These are phyloP conservation scores for Boletus patriciae DNA, from an alignment of 768 basidiomycete species.

Conservation along the genomic window DNA sequence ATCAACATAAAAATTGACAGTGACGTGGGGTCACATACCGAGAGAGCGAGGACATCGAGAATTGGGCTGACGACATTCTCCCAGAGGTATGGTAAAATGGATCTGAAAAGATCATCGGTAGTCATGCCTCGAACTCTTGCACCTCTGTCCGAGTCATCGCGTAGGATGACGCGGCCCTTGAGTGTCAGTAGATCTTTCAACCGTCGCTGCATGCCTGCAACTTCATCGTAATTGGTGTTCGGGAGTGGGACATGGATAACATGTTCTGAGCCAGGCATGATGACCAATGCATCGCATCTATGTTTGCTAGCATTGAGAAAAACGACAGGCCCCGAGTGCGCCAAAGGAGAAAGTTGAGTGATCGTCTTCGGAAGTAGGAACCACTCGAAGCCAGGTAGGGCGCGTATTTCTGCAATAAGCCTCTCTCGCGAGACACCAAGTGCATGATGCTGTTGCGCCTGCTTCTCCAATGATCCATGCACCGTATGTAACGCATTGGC, in stretches of 20 bases:
- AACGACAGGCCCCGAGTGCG: background rate
- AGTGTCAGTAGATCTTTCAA: too few relatives aligned
- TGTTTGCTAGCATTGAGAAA: background rate
- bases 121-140: background rate
- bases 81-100: background rate
- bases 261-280: background rate
- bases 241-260: too few relatives aligned
- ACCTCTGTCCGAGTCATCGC: background rate
- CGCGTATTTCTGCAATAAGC: background rate
- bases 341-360: background rate
- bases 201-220: too few relatives aligned
- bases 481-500: too few relatives aligned
- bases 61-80: background rate
- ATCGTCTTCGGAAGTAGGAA: background rate
- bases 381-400: background rate
- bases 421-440: background rate
- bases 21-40: background rate
- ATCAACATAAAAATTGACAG: background rate
- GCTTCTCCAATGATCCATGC: background rate
- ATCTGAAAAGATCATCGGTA: background rate
- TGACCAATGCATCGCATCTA: background rate
- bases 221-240: too few relatives aligned
- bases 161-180: background rate
- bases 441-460: background rate
- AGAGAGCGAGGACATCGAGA: background rate